Evolutionary conservation across 2,329 filamentous ascomycete genomes (phyloP), one percentile per base, ranked within the genome.

Genomic region (Teratosphaeria zuluensis): DNA sequence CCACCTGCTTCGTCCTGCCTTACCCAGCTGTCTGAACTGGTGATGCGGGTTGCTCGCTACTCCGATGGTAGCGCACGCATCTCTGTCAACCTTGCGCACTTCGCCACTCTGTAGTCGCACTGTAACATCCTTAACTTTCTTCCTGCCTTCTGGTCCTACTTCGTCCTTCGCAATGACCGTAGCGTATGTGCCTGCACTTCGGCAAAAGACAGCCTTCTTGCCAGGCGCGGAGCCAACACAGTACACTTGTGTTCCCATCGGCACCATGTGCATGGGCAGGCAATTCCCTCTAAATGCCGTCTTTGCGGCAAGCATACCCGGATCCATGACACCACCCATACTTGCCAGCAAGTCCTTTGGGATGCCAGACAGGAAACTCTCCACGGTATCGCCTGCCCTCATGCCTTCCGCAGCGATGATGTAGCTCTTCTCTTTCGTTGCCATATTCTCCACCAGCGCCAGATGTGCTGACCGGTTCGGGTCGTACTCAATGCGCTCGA

Each of bases 271-370:
- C 72, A 99, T 80, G 14, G 94, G 94, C 66, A 99, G 76, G 72
- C 94, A 99, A 75, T 99, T 99, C 58, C 94, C 94, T 69, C 90
- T 84, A 78, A 92, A 92, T 1, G 91, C 92, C 28, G 95, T 99
- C 78, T 90, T 94, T 32, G 94, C 89, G 7, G 95, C 94, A 62
- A 99, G 78, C 73, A 99, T 90, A 87, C 95, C 95, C 11, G 92
- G 91, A 80, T 99, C 94, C 55, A 96, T 83, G 51, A 87, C 78
- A 66, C 94, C 92, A 61, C 94, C 94, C 92, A 99, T 97, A 71
- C 86, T 91, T 55, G 88, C 85, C 68, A 96, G 82, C 58, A 99
- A 78, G 63, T 94, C 88, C 63, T 88, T 80, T 1, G 95, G 94
- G 60, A 99, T 94, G 64, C 94, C 95, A 7, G 86, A 78, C 65